These are phyloP conservation scores for Wallacemonas sp. DNA, from an alignment of 208 protist species.

Conservation along the genomic window DNA sequence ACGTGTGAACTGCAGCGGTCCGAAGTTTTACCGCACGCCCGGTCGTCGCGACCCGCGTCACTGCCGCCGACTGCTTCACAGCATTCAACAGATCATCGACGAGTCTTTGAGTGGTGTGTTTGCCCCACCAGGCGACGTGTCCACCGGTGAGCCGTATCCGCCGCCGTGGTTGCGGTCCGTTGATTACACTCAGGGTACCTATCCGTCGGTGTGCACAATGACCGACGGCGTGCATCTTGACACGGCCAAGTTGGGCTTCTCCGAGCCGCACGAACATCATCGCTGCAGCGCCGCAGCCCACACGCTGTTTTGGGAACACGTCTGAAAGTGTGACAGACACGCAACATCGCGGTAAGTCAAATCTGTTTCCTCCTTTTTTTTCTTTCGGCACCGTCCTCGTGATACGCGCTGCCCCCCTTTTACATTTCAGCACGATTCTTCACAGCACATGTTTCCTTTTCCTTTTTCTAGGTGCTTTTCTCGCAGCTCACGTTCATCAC, in stretches of 20 bases:
- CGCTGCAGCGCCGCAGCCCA: not conserved
- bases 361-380: no score
- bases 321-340: no score
- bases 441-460: no score
- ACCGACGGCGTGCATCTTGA: conserved; percentile 5
- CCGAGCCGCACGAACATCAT: not conserved
- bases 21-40: not conserved
- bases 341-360: no score
- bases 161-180: not conserved
- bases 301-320: not conserved
- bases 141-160: not conserved
- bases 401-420: no score
- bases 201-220: conserved; percentile 4
- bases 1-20: conserved; percentile 1
- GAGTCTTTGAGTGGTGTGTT: not conserved
- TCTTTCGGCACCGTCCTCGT: no score
- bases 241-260: conserved; percentile 1
- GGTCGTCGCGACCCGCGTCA: not conserved
- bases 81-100: not conserved
- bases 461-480: no score
- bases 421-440: no score
- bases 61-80: not conserved
- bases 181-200: not conserved
- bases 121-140: no score
- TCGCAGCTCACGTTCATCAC: no score